A percentile compares a stretch with the other conserved stretches of the same genome.
phyloP scores from a whole-genome alignment of 2,329 filamentous ascomycete species.

The Ambrosiella beaveri region DNA sequence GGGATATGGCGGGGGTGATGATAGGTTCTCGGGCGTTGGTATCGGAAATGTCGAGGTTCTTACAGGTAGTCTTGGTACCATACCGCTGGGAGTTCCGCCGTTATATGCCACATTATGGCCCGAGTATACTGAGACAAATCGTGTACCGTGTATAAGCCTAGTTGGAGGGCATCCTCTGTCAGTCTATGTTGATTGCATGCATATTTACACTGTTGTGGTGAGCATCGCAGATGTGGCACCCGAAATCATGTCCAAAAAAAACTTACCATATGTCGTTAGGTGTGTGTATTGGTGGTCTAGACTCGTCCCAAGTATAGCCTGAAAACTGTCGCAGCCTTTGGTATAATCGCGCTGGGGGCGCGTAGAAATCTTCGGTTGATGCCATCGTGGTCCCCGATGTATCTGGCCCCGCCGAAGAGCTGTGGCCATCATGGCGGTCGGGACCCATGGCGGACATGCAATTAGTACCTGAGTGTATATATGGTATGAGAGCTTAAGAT shows the following conservation, averaged over 20 bases:
- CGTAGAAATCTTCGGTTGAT: conserved; percentile 6
- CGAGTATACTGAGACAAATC: conserved; percentile 28
- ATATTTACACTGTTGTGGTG: too few relatives aligned
- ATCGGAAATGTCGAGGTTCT: conserved; percentile 12
- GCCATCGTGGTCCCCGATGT: background rate
- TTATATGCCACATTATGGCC: conserved; percentile 26
- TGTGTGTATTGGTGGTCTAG: conserved; percentile 37
- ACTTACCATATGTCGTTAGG: conserved; percentile 77
- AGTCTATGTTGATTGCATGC: background rate
- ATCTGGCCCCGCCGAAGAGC: conserved; percentile 2
- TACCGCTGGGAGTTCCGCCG: conserved; percentile 23
- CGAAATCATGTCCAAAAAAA: background rate
- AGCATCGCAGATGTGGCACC: background rate
- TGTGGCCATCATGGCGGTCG: conserved; percentile 12
- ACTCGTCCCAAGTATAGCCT: conserved; percentile 63
- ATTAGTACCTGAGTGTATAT: background rate
- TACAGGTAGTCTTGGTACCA: conserved; percentile 24
- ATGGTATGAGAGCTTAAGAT: background rate
- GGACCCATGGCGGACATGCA: conserved; percentile 4
- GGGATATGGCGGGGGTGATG: conserved; percentile 14
- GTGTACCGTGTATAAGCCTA: conserved; percentile 51
- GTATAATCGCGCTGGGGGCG: conserved; percentile 48
- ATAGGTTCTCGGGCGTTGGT: conserved; percentile 16
- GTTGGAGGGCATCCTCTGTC: background rate
- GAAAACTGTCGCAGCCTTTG: conserved; percentile 56